Evolutionary conservation across 2,329 filamentous ascomycete genomes (phyloP).

Genomic region (Neopestalotiopsis rosae): DNA sequence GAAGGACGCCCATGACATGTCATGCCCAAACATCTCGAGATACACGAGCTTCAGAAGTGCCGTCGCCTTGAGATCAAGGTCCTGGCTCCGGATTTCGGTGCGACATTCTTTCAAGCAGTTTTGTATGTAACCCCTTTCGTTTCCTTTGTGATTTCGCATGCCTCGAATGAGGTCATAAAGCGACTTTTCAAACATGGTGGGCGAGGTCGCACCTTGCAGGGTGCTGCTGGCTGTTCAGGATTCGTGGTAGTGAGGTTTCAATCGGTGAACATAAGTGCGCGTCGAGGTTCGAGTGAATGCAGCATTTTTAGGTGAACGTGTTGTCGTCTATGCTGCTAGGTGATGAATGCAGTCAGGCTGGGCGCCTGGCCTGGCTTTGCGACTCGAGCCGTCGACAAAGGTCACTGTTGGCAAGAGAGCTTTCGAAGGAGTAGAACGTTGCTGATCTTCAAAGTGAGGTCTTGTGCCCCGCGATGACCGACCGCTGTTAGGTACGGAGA

Average conservation of each 20-base stretch:
- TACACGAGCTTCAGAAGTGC: slow-evolving; percentile 96
- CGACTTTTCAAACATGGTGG: slow-evolving; percentile 84
- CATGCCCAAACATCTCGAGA: slow-evolving; percentile 97
- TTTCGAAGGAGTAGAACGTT: not conserved
- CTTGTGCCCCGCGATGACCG: slow-evolving; percentile 1
- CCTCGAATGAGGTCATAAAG: slow-evolving; percentile 98
- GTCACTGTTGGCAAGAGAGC: not conserved
- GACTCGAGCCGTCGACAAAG: slow-evolving; percentile 5
- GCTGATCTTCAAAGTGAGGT: not conserved
- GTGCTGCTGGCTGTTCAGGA: slow-evolving; percentile 23
- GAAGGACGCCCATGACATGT: slow-evolving; percentile 99
- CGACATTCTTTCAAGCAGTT: slow-evolving; percentile 95
- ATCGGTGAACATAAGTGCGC: slow-evolving; percentile 17
- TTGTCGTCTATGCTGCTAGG: not conserved
- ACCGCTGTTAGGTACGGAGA: not conserved
- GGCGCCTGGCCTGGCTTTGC: not conserved
- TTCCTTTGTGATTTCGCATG: slow-evolving; percentile 92
- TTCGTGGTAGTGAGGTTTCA: slow-evolving; percentile 24
- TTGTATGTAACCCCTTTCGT: slow-evolving; percentile 94
- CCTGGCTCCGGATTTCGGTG: slow-evolving; percentile 86
- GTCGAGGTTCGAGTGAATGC: not conserved
- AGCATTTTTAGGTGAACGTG: slow-evolving; percentile 22
- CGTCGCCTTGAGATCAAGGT: slow-evolving; percentile 98
- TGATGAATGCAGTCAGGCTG: not conserved
- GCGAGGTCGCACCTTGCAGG: slow-evolving; percentile 29